These are phyloP conservation scores for Clavispora vitiphila DNA, from an alignment of 805 yeast species.

Conservation along the genomic window DNA sequence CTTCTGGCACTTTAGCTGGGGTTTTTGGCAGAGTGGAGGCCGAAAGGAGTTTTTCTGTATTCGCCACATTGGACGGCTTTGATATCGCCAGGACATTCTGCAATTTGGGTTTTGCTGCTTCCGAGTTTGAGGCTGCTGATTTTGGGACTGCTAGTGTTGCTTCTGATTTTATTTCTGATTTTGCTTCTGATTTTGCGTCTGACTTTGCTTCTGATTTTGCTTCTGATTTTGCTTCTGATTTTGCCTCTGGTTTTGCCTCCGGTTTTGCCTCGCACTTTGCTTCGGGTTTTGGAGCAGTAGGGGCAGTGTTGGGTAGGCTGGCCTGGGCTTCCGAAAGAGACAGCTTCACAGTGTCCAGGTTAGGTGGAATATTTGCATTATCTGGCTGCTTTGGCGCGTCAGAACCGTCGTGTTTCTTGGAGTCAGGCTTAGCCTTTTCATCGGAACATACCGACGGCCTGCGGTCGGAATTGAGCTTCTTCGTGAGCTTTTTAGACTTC, in stretches of 20 bases:
- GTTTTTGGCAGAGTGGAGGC: neutral
- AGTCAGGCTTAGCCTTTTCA: neutral
- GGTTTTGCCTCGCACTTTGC: too few relatives aligned
- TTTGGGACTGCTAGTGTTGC: too few relatives aligned
- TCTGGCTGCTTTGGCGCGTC: neutral
- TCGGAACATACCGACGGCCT: constrained; percentile 8
- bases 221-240: too few relatives aligned
- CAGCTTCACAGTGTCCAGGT: neutral
- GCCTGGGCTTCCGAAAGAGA: neutral
- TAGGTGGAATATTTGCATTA: neutral
- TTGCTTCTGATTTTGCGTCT: too few relatives aligned
- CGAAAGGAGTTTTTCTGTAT: neutral
- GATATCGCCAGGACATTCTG: too few relatives aligned
- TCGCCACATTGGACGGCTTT: neutral
- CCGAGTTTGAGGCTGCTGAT: too few relatives aligned
- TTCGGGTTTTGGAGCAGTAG: neutral
- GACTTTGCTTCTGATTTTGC: too few relatives aligned
- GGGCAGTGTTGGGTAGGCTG: neutral
- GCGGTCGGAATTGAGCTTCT: constrained; percentile 28
- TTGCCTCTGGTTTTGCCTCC: too few relatives aligned
- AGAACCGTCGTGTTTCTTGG: neutral
- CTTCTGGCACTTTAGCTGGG: neutral
- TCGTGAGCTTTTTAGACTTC: constrained; percentile 54
- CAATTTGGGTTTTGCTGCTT: too few relatives aligned
- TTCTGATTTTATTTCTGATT: too few relatives aligned